phyloP scores from a whole-genome alignment of 805 yeast species.

The Candida koratica region DNA sequence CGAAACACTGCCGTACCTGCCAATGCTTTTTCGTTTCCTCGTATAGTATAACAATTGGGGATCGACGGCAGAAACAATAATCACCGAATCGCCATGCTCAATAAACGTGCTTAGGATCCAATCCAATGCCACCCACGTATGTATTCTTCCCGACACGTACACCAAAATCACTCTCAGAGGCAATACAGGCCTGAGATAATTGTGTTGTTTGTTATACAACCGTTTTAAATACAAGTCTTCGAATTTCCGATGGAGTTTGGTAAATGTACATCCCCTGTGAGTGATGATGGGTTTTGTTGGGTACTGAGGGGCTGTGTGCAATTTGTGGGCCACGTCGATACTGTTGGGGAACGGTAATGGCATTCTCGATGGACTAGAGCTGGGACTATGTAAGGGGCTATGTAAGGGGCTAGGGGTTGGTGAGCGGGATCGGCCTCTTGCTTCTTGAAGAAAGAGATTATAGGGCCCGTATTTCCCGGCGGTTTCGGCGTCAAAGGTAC shows the following conservation, averaged over 20 bases:
- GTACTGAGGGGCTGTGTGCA: constrained; percentile 18
- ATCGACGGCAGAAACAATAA: constrained; percentile 54
- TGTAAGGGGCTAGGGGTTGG: constrained; percentile 15
- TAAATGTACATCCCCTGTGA: constrained; percentile 40
- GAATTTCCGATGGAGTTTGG: constrained; percentile 45
- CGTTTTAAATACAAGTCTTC: constrained; percentile 44
- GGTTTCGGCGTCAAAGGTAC: constrained; percentile 13
- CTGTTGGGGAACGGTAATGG: constrained; percentile 16
- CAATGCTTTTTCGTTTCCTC: constrained; percentile 11
- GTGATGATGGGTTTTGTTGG: constrained; percentile 41
- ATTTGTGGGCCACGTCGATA: constrained; percentile 13
- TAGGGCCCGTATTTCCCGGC: constrained; percentile 1
- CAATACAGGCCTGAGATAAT: constrained; percentile 32
- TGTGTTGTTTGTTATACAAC: constrained; percentile 19
- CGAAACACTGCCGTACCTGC: constrained; percentile 9
- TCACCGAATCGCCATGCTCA: constrained; percentile 63
- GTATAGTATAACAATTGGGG: constrained; percentile 13
- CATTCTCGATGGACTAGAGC: constrained; percentile 19
- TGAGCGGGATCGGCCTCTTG: constrained; percentile 14
- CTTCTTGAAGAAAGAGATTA: constrained; percentile 2
- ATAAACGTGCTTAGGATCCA: constrained; percentile 56
- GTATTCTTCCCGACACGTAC: constrained; percentile 65
- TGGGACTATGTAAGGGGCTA: constrained; percentile 18
- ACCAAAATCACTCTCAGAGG: constrained; percentile 56
- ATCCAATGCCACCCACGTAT: constrained; percentile 81